A percentile compares a stretch with the other conserved stretches of the same genome.
These are phyloP conservation scores for Ceratocystis colombiana DNA, from an alignment of 2,329 filamentous ascomycete genomes.

Conservation along the genomic window DNA sequence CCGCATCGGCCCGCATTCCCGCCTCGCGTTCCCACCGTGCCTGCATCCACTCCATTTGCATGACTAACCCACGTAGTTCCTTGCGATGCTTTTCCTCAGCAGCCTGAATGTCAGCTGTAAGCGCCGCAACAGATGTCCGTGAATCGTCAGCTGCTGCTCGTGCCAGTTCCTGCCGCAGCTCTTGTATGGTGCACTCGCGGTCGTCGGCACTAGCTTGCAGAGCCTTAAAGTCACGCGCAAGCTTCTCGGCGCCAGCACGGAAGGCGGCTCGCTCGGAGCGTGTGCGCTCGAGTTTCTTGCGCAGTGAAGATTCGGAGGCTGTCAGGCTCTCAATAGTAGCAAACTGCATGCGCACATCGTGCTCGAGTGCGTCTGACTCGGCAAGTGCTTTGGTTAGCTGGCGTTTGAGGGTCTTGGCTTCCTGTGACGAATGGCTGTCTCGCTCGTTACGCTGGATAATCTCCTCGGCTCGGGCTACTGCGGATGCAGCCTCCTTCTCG, in stretches of 20 bases:
- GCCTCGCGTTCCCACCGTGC: slow-evolving; percentile 72
- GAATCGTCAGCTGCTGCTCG: slow-evolving; percentile 30
- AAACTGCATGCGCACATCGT: slow-evolving; percentile 61
- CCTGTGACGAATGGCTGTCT: slow-evolving; percentile 40
- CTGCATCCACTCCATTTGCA: slow-evolving; percentile 86
- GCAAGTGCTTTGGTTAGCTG: slow-evolving; percentile 53
- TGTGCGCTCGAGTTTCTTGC: slow-evolving; percentile 57
- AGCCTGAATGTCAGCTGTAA: slow-evolving; percentile 35
- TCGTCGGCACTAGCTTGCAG: slow-evolving; percentile 35
- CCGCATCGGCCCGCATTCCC: slow-evolving; percentile 66
- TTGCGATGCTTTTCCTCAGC: slow-evolving; percentile 54
- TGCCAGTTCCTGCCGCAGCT: slow-evolving; percentile 27
- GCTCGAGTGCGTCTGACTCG: slow-evolving; percentile 58
- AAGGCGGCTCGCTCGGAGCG: slow-evolving; percentile 54
- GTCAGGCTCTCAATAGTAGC: slow-evolving; percentile 49
- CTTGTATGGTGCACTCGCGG: slow-evolving; percentile 13
- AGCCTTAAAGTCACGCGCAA: slow-evolving; percentile 42
- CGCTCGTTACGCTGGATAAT: slow-evolving; percentile 29
- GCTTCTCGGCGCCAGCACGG: slow-evolving; percentile 45
- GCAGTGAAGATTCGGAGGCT: slow-evolving; percentile 49
- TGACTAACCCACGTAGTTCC: slow-evolving; percentile 70
- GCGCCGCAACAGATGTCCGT: slow-evolving; percentile 30
- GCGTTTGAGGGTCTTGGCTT: slow-evolving; percentile 50
- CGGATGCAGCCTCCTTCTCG: slow-evolving; percentile 38
- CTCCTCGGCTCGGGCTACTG: slow-evolving; percentile 32